Conservation (phyloP, 352 stramenopile species). For the Globisporangium cederbergense region DNA sequence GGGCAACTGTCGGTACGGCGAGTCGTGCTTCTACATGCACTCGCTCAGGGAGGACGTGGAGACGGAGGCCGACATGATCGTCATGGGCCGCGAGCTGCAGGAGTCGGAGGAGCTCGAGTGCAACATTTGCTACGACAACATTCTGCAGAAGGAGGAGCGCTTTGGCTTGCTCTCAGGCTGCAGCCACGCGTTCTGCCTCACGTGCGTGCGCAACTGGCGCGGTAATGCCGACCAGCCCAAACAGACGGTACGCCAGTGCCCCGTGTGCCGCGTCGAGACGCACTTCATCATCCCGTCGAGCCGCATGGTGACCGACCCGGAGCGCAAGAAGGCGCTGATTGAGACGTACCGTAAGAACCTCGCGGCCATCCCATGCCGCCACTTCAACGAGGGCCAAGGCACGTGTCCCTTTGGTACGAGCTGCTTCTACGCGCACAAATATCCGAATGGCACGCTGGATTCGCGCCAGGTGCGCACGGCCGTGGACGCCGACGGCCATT, state of each 20-base stretch:
- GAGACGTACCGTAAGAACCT: slow-evolving; percentile 73
- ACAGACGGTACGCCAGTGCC: slow-evolving; percentile 75
- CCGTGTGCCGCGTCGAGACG: slow-evolving; percentile 73
- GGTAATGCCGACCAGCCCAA: slow-evolving; percentile 61
- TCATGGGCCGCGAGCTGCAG: slow-evolving; percentile 59
- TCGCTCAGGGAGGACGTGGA: slow-evolving; percentile 36
- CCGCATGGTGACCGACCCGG: slow-evolving; percentile 64
- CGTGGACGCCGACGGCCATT: slow-evolving; percentile 66
- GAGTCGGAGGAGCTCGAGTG: slow-evolving; percentile 73
- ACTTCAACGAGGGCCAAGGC: slow-evolving; percentile 80
- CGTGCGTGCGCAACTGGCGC: slow-evolving; percentile 79
- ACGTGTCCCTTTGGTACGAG: slow-evolving; percentile 84
- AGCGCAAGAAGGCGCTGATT: slow-evolving; percentile 69
- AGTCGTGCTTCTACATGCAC: slow-evolving; percentile 83
- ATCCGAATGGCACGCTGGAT: slow-evolving; percentile 56
- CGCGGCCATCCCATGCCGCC: slow-evolving; percentile 70
- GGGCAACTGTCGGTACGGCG: slow-evolving; percentile 72
- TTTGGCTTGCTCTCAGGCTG: slow-evolving; percentile 83
- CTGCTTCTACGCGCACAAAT: slow-evolving; percentile 86
- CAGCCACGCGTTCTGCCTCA: slow-evolving; percentile 79
- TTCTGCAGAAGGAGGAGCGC: slow-evolving; percentile 68
- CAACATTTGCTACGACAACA: slow-evolving; percentile 83
- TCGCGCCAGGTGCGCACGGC: slow-evolving; percentile 65
- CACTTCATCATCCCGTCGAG: slow-evolving; percentile 84
- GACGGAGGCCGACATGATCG: slow-evolving; percentile 46